A percentile compares a stretch with the other conserved stretches of the same genome.
Conservation (phyloP, 176 grass and related monocot species). For the Musa troglodytarum region DNA sequence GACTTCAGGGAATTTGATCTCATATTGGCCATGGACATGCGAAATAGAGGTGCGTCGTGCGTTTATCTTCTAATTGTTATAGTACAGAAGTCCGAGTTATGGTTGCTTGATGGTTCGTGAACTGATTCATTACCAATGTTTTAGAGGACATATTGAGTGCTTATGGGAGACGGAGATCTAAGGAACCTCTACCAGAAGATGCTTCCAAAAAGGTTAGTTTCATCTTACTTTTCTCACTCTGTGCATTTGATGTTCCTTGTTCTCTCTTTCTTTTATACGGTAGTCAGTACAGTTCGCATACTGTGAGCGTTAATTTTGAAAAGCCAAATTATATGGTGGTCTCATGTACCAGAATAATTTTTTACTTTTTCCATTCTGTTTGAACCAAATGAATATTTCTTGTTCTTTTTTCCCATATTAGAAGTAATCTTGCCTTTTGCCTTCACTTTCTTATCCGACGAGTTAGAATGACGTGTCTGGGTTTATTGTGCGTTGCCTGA, state of each 20-base stretch:
- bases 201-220: constrained; percentile 62
- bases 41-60: constrained; percentile 57
- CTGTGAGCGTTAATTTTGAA: no score
- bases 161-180: constrained; percentile 78
- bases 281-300: no score
- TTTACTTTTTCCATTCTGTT: no score
- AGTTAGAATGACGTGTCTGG: background rate
- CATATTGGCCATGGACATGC: constrained; percentile 93
- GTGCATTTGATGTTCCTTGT: background rate
- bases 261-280: background rate
- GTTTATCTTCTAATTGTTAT: background rate
- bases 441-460: background rate
- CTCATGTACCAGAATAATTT: no score
- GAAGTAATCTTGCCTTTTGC: background rate
- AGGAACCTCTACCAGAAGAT: constrained; percentile 62
- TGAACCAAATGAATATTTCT: no score
- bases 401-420: background rate
- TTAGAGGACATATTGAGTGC: constrained; percentile 84
- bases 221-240: background rate
- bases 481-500: background rate
- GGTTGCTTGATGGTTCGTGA: background rate
- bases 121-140: constrained; percentile 10
- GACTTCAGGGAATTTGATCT: constrained; percentile 87
- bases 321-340: no score
- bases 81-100: background rate